Percentiles rank a stretch among this genome's conserved stretches.
Conservation (phyloP, 2,329 filamentous ascomycete species). For the Falciphora oryzae region DNA sequence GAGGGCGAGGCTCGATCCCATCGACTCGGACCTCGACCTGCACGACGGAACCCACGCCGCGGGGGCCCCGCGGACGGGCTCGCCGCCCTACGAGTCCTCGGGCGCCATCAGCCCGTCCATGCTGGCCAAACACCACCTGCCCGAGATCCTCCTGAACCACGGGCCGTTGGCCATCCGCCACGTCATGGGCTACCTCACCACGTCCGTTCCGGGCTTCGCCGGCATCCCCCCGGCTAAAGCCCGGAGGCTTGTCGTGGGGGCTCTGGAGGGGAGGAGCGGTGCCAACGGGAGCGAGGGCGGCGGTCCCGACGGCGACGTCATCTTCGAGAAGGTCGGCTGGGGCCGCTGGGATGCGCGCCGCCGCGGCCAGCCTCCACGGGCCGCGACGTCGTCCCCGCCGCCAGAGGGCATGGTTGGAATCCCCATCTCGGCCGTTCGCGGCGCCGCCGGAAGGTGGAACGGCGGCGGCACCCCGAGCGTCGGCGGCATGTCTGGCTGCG, state of each 20-base stretch:
- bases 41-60: conserved; percentile 56
- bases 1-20: conserved; percentile 53
- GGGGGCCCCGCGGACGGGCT: conserved; percentile 27
- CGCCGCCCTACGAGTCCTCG: conserved; percentile 48
- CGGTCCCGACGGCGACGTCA: conserved; percentile 62
- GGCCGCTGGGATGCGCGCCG: conserved; percentile 87
- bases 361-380: conserved; percentile 54
- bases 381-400: conserved; percentile 36
- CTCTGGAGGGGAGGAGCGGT: conserved; percentile 69
- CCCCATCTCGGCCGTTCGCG: conserved; percentile 43
- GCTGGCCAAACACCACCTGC: conserved; percentile 84
- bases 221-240: conserved; percentile 86
- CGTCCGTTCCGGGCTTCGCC: conserved; percentile 87
- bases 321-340: conserved; percentile 96
- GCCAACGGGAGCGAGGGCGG: conserved; percentile 48
- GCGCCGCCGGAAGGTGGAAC: conserved; percentile 29
- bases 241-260: conserved; percentile 83
- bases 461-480: conserved; percentile 54
- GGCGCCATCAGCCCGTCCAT: conserved; percentile 80
- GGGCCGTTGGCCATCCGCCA: conserved; percentile 91
- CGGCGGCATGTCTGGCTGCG: conserved; percentile 55
- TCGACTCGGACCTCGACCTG: conserved; percentile 85
- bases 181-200: conserved; percentile 90
- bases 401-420: conserved; percentile 45
- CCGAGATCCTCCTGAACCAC: conserved; percentile 82